Evolutionary conservation across 2,329 filamentous ascomycete species (phyloP), one percentile per base, ranked within the genome.

Genomic region (Ilyonectria sp.): DNA sequence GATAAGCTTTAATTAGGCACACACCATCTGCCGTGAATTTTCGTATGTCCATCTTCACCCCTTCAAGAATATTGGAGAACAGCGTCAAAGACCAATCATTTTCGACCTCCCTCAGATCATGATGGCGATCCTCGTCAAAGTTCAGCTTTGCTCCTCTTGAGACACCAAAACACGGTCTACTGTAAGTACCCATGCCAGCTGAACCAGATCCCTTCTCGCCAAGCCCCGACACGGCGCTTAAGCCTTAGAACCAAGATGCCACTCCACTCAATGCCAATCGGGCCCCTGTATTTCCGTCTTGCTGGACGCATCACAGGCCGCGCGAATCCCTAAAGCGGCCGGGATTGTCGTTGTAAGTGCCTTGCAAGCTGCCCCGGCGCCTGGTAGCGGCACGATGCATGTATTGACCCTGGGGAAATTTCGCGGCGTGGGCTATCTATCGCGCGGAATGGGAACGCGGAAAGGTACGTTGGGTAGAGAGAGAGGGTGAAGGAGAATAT

Each of bases 161-260:
- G 52, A 35, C 53, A 21, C 15, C 19, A 15, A 49, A 54, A 37
- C 33, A 15, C n/a, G 19, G 52, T n/a, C 60, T 23, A 19, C n/a
- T 35, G 7, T 19, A 37, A 31, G n/a, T 13, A 17, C 26, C 60
- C 61, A 33, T 63, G 61, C 15, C 54, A 63, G 61, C 61, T 63
- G 54, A 59, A 63, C 53, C n/a, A 13, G 31, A 31, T 46, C 23
- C 44, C 33, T 11, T 55, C 52, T 33, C 52, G 31, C 52, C 52
- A 40, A 43, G 53, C 17, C 49, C 9, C 9, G 10, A 1, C 49
- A 8, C 17, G 19, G 35, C 53, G 53, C 53, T 43, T 56, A 35
- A 56, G 53, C 8, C 17, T 35, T 53, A 4, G 21, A 19, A 31
- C 10, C 49, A 15, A 40, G 37, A 13, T 15, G 6, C 17, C 13